Base-by-base conservation (phyloP, 371 early-diverging fungal genomes). In the Actinomortierella wolfii region DNA sequence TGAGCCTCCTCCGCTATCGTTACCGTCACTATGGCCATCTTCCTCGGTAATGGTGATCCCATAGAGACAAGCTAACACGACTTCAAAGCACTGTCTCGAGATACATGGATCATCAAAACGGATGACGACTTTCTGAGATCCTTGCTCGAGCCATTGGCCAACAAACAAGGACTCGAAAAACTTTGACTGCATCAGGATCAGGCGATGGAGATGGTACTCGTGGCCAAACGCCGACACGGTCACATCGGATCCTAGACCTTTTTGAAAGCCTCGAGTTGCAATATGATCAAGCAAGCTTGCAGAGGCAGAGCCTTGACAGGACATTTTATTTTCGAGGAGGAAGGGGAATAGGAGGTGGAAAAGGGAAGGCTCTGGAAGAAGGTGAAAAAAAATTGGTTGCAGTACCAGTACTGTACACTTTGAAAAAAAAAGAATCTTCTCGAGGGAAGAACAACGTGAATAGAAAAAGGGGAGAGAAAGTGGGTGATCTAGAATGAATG, bases 191-290 rank as follows among this genome's bases (percentile, higher is more conserved):
- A 79, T 80, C 29, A 88, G 58, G 4, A 88, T 64, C 0, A 88
- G 64, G 8, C 84, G 78, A 57, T 88, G 88, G 1, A 88, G 78
- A 13, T 60, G 69, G 59, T 88, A 88, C 3, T 67, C 64, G 54
- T 80, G 79, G 29, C 67, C 64, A 79, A 84, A 88, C 7, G 78
- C 82, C 29, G 51, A 51, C 13, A 88, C 76, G 0, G 68, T 59
- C 7, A 88, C 69, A 46, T 88, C 88, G 54, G 84, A 82, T 23
- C 84, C 88, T 17, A 79, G 57, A 17, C 86, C 86, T 3, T 83
- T 77, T 4, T 77, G 49, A 8, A 86, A 68, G 13, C 86, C 88
- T 26, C 80, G 78, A n/a, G 64, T 67, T 15, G 81, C 67, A 51
- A 86, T 81, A 59, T 87, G 88, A 11, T 34, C 34, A 4, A 34